A percentile compares a stretch with the other conserved stretches of the same genome.
Conservation (phyloP, 192 early-diverging fungal species). For the Nowakowskiella sp. region DNA sequence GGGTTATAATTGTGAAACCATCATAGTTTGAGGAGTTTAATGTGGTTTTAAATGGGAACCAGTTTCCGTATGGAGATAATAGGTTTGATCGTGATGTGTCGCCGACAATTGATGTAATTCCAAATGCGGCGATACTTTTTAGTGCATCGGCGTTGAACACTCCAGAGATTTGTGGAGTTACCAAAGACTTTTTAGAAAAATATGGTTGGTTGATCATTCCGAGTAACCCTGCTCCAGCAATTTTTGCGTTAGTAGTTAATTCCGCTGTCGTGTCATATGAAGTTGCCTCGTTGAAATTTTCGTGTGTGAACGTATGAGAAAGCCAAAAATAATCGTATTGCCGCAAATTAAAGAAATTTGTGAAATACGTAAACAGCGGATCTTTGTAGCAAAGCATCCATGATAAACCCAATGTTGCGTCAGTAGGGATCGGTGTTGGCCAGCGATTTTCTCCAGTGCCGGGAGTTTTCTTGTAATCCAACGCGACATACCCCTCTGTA, state of each 20-base stretch:
- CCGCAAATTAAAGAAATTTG: conserved; percentile 2
- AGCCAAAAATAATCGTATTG: conserved; percentile 27
- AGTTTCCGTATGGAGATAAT: conserved; percentile 8
- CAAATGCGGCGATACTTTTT: conserved; percentile 18
- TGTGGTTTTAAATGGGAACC: conserved; percentile 24
- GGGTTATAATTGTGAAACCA: conserved; percentile 34
- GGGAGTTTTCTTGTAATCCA: conserved; percentile 27
- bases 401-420: conserved; percentile 5
- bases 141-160: conserved; percentile 35
- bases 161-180: conserved; percentile 37
- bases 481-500: no score
- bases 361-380: conserved; percentile 19
- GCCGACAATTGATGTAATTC: conserved; percentile 27
- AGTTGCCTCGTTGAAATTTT: conserved; percentile 28
- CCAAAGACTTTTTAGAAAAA: conserved; percentile 26
- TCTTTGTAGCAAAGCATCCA: conserved; percentile 13
- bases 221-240: conserved; percentile 22
- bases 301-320: conserved; percentile 36
- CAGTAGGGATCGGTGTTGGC: conserved; percentile 15
- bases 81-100: conserved; percentile 22
- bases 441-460: conserved; percentile 30
- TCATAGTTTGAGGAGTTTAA: conserved; percentile 27
- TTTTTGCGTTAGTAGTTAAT: conserved; percentile 26
- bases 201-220: conserved; percentile 9
- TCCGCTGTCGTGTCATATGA: conserved; percentile 32